Percentiles rank a stretch among this genome's conserved stretches.
phyloP scores from a whole-genome alignment of 495 filamentous ascomycete species.

The Hypoxylon fuscum region DNA sequence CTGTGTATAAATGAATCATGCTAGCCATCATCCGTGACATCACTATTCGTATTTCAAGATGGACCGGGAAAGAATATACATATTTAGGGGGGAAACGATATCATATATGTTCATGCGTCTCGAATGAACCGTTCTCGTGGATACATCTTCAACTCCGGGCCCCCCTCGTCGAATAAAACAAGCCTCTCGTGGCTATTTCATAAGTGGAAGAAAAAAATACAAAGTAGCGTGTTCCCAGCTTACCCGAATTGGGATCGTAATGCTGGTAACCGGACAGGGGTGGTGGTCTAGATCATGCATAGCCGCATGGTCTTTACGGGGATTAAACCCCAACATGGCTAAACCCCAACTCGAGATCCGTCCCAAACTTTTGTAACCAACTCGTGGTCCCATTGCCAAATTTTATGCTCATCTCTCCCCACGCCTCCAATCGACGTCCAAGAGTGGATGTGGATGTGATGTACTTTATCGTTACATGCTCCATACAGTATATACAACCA shows the following conservation, averaged over 20 bases:
- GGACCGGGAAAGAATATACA: background rate
- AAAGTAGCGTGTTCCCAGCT: background rate
- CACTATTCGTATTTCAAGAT: background rate
- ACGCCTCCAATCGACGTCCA: conserved; percentile 16
- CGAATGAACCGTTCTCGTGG: background rate
- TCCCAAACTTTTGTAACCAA: conserved; percentile 18
- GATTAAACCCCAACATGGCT: conserved; percentile 34
- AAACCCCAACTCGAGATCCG: conserved; percentile 34
- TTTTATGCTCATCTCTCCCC: conserved; percentile 22
- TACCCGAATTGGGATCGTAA: background rate
- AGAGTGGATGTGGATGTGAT: background rate
- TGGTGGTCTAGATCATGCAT: conserved; percentile 37
- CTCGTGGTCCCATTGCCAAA: no score
- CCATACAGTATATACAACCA: background rate
- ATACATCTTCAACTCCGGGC: background rate
- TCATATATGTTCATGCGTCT: background rate
- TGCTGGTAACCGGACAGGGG: background rate
- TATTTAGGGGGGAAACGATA: background rate
- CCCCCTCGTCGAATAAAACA: background rate
- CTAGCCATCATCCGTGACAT: background rate
- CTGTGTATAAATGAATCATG: no score
- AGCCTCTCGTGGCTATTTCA: background rate
- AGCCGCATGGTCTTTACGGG: conserved; percentile 32
- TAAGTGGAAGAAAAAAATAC: background rate
- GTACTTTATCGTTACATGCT: conserved; percentile 20